Conservation (phyloP, 148 eudicot species). For the Drosera capensis region DNA sequence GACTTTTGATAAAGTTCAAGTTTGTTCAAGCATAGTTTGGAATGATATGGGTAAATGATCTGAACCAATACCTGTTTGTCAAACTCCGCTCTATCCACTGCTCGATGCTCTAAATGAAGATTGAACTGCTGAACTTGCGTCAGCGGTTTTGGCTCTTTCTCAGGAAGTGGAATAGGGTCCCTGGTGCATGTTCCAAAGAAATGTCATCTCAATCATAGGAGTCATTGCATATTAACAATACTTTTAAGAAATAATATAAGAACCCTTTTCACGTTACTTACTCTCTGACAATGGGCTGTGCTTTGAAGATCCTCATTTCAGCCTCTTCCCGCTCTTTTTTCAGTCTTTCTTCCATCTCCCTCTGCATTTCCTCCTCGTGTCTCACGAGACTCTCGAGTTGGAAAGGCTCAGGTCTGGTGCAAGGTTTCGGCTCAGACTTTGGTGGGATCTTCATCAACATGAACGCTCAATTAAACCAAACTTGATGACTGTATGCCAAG, state of each 20-base stretch:
- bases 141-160: constrained; percentile 70
- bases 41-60: background rate
- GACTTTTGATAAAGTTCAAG: constrained; percentile 6
- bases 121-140: constrained; percentile 80
- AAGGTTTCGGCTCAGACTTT: constrained; percentile 72
- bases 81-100: constrained; percentile 82
- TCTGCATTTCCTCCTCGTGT: constrained; percentile 74
- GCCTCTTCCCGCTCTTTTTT: constrained; percentile 70
- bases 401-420: constrained; percentile 82
- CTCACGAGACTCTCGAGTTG: constrained; percentile 63
- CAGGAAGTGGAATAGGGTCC: constrained; percentile 83
- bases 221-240: no score
- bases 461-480: background rate
- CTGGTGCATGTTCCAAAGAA: no score
- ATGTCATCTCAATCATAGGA: no score
- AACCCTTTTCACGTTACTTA: constrained; percentile 15
- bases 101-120: constrained; percentile 57
- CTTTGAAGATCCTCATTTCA: constrained; percentile 58
- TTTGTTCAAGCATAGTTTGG: constrained; percentile 3
- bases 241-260: background rate
- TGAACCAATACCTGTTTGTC: constrained; percentile 43
- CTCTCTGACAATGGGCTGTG: constrained; percentile 79
- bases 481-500: background rate
- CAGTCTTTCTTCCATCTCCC: constrained; percentile 71
- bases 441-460: constrained; percentile 52